Conservation (phyloP, 176 grass and related monocot genomes). For the Pharus latifolius region DNA sequence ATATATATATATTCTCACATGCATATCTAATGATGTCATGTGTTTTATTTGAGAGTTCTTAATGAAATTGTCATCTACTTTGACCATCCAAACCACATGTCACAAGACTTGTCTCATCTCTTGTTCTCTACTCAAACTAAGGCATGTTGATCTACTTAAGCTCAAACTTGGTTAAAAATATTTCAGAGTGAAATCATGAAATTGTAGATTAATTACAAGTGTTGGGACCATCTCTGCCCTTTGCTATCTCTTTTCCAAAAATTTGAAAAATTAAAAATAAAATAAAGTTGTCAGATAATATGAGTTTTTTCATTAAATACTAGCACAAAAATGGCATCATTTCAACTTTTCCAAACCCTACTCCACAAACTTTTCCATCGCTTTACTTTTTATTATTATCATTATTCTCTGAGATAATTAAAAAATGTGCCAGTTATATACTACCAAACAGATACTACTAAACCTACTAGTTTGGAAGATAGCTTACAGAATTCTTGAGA, state of each 20-base stretch:
- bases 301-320: neutral
- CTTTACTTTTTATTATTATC: neutral
- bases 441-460: conserved; percentile 16
- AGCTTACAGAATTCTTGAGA: conserved; percentile 92
- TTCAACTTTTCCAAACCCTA: neutral
- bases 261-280: neutral
- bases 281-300: neutral
- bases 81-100: conserved; percentile 5
- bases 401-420: conserved; percentile 16
- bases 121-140: conserved; percentile 20
- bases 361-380: neutral
- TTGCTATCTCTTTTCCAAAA: neutral
- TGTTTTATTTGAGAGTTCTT: conserved; percentile 22
- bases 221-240: neutral
- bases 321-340: neutral
- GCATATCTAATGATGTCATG: neutral
- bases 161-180: neutral
- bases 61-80: conserved; percentile 34
- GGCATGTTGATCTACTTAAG: neutral
- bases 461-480: conserved; percentile 22
- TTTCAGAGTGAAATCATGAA: neutral
- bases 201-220: neutral
- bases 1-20: neutral
- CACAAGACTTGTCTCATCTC: conserved; percentile 14
- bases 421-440: neutral